Evolutionary conservation across 352 stramenopile species (phyloP).

Genomic region (Phytophthora quininea): DNA sequence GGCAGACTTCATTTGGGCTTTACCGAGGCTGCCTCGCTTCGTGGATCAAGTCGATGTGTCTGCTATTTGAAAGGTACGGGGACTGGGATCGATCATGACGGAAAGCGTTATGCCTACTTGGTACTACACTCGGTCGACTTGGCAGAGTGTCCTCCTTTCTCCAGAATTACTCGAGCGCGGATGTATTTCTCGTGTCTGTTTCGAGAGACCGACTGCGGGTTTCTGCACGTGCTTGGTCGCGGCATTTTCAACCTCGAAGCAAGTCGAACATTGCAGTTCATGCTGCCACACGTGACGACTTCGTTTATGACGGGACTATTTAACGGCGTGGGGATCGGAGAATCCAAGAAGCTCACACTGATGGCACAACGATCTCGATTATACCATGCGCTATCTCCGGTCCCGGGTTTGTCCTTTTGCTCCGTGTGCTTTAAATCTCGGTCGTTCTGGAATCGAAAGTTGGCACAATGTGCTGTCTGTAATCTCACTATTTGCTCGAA

Average conservation of each 20-base stretch:
- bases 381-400: not conserved
- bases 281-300: constrained; percentile 34
- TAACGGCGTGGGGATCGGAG: constrained; percentile 43
- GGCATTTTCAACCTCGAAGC: constrained; percentile 47
- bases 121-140: constrained; percentile 49
- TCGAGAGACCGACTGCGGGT: constrained; percentile 31
- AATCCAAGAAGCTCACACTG: constrained; percentile 60
- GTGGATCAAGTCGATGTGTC: constrained; percentile 45
- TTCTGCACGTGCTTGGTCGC: constrained; percentile 43
- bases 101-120: constrained; percentile 48
- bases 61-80: constrained; percentile 50
- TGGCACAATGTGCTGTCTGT: constrained; percentile 34
- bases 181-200: constrained; percentile 44
- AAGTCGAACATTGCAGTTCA: constrained; percentile 25
- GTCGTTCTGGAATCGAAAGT: constrained; percentile 1
- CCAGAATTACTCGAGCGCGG: constrained; percentile 31
- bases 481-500: constrained; percentile 32
- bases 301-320: constrained; percentile 36
- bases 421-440: constrained; percentile 31
- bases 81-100: constrained; percentile 31
- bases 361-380: constrained; percentile 27
- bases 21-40: constrained; percentile 20
- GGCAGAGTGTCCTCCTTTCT: constrained; percentile 38
- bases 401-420: constrained; percentile 16
- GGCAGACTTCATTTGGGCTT: constrained; percentile 43